Base-by-base conservation (phyloP, 2,329 filamentous ascomycete genomes). In the Alternaria incomplexa region DNA sequence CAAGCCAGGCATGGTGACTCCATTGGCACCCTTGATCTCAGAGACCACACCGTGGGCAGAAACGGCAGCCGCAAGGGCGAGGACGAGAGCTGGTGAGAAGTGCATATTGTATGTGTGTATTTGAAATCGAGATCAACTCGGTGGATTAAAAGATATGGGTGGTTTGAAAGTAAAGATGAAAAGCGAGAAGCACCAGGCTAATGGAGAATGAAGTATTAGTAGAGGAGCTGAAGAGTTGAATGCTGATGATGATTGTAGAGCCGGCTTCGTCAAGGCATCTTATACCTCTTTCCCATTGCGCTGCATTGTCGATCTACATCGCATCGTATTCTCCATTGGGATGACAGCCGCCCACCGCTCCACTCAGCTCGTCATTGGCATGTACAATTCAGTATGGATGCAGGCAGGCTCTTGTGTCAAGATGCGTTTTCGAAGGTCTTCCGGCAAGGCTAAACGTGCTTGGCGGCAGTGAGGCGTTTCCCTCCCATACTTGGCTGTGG, bases 1-100 rank as follows among this genome's bases (percentile, higher is more conserved):
- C 47, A 90, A 82, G 71, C 85, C 88, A 17, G 88, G 87, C 87
- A 90, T 89, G 61, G 74, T 82, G 40, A 90, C 87, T 57, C 85
- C 85, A 69, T 90, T 90, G 66, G 87, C 86, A 48, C 88, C 88
- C 63, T 83, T 77, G 67, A 89, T 82, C 26, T 83, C 79, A 66
- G 85, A 84, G 66, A 89, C 81, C 26, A 88, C 80, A 73, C 87
- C 87, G 77, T 90, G 88, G 45, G 85, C 86, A 44, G 85, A 85
- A 69, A 84, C 83, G 69, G 83, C 80, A 63, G 80, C 78, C 55
- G 70, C 68, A 32, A 78, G 58, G 30, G 70, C 68, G 36, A 71
- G 70, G 25, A 72, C 58, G 43, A 78, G 58, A 46, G 72, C 64
- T 62, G 71, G 68, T 52, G 71, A 67, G 65, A 76, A 73, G 30